phyloP scores from a whole-genome alignment of 75 land plant species.

The Azolla pinnata region DNA sequence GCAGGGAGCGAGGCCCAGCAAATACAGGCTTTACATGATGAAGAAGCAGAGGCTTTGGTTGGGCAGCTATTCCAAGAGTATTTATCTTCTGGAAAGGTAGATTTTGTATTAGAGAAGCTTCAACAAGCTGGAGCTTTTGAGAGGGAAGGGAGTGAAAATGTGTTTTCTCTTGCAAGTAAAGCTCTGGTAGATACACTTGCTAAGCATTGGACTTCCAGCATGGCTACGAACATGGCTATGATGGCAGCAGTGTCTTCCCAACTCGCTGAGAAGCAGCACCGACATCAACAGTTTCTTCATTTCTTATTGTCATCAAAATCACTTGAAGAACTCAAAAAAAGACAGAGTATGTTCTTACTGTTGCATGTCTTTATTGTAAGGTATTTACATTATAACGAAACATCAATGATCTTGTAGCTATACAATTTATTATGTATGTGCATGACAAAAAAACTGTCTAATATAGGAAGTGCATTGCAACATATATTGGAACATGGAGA shows the following conservation, averaged over 20 bases:
- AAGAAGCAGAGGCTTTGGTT: conserved; percentile 79
- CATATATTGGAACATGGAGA: conserved; percentile 96
- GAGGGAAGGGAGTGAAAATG: conserved; percentile 72
- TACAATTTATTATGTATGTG: conserved; percentile 6
- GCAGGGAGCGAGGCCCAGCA: conserved; percentile 16
- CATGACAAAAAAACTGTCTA: neutral
- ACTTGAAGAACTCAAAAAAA: conserved; percentile 69
- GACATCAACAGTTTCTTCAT: conserved; percentile 82
- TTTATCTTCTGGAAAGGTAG: conserved; percentile 49
- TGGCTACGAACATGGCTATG: conserved; percentile 62
- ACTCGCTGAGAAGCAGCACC: conserved; percentile 71
- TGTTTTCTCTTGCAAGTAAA: conserved; percentile 77
- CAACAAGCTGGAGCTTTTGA: conserved; percentile 74
- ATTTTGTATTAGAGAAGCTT: conserved; percentile 64
- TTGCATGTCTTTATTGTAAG: neutral
- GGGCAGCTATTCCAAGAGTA: conserved; percentile 65
- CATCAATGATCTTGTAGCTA: neutral
- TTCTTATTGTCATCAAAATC: conserved; percentile 88
- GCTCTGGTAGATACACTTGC: conserved; percentile 87
- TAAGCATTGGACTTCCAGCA: conserved; percentile 90
- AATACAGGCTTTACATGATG: conserved; percentile 48
- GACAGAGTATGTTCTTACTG: conserved; percentile 70
- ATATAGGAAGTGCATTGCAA: conserved; percentile 64
- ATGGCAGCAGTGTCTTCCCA: conserved; percentile 70
- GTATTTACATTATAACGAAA: neutral